Evolutionary conservation across 176 grass and related monocot genomes (phyloP), one percentile per base, ranked within the genome.

Genomic region (Metroxylon sagu): DNA sequence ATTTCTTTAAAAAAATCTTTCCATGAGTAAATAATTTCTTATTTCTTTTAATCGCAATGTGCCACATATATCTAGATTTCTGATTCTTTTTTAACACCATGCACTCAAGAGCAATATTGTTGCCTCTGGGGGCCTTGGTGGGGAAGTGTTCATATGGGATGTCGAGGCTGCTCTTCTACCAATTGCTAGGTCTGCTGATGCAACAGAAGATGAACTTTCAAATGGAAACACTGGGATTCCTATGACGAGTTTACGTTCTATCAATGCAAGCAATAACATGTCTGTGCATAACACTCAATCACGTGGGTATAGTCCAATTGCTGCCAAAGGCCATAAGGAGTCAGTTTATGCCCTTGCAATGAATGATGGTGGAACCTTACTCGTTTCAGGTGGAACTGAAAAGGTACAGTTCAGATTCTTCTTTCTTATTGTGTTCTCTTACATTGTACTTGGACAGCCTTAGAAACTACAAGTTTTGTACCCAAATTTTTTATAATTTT

Each of bases 271-370:
- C 50, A 96, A 82, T 50, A 73, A 57, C 70, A 60, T 52, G 16
- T 60, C 59, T 35, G 14, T 62, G 23, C 49, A 54, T 63, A 67
- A 71, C 51, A 66, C 69, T 17, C 76, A 88, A 85, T 63, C 81
- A 25, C 84, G 84, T 85, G 87, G 83, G 29, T 88, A 88, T 72
- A 83, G 66, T 79, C 92, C 92, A 63, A 83, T 85, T 64, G 50
- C 72, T 5, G 93, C 82, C 29, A 92, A 98, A 79, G 87, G 84
- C 39, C 87, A 98, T 57, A 92, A 98, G 66, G 93, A 98, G 62
- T 98, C 93, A 80, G 93, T 98, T 76, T 98, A 98, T 92, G 88
- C 87, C 18, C 53, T 98, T 26, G 84, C 88, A 35, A 98, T 98
- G 93, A 98, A 92, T 74, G 86, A 89, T 70, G 74, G 71, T 62